These are phyloP conservation scores for Colletotrichum graminicola DNA, from an alignment of 2,329 filamentous ascomycete genomes.

Conservation along the genomic window DNA sequence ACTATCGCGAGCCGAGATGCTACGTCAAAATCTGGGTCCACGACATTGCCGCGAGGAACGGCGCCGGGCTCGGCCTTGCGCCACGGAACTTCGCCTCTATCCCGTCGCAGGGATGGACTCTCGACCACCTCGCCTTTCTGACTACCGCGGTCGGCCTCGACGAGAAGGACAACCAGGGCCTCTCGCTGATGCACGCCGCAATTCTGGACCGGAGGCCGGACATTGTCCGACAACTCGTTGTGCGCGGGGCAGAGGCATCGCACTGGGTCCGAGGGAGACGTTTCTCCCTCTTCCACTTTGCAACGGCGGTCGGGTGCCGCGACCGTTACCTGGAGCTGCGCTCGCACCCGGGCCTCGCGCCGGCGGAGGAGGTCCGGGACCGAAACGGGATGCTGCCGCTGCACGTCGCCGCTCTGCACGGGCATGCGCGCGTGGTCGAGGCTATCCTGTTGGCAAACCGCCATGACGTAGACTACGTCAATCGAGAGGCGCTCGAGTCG, in stretches of 20 bases:
- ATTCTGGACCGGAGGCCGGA: constrained; percentile 5
- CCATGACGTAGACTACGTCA: neutral
- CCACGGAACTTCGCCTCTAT: neutral
- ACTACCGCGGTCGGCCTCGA: neutral
- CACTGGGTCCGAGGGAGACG: neutral
- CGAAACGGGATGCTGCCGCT: constrained; percentile 4
- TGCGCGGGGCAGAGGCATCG: neutral
- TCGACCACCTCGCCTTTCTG: neutral
- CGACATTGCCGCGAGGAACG: neutral
- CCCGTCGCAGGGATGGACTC: neutral
- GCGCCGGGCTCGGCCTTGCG: neutral
- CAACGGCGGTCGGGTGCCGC: constrained; percentile 1
- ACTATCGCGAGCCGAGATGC: neutral
- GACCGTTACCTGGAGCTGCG: neutral
- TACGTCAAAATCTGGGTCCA: constrained; percentile 8
- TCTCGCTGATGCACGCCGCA: constrained; percentile 4
- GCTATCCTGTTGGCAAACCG: neutral
- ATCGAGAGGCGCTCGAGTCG: neutral
- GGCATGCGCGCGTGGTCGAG: neutral
- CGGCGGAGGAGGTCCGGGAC: constrained; percentile 8
- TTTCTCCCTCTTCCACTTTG: constrained; percentile 4
- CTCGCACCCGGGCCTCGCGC: neutral
- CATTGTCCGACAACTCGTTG: neutral
- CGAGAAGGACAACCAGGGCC: neutral
- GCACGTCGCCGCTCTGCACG: constrained; percentile 8